phyloP scores from a whole-genome alignment of 106 monocot genomes.

The Dioscorea zingiberensis region DNA sequence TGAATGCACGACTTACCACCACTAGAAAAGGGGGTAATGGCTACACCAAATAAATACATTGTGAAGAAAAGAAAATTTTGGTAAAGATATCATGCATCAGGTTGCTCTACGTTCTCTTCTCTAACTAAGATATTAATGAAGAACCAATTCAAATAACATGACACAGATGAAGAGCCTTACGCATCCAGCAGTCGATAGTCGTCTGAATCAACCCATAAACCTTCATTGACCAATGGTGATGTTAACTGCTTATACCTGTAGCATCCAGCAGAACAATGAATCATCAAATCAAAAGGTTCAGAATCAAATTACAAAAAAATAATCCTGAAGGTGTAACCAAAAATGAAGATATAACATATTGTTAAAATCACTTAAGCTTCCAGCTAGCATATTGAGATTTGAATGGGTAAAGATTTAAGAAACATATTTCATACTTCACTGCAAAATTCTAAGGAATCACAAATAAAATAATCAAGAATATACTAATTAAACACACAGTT shows the following conservation, averaged over 20 bases:
- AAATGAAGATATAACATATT: neutral
- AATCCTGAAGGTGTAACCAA: neutral
- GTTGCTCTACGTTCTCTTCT: no score
- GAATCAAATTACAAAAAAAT: no score
- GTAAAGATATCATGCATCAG: no score
- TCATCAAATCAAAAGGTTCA: neutral
- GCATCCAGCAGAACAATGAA: neutral
- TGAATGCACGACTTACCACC: no score
- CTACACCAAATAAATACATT: no score
- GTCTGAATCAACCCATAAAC: conserved; percentile 44
- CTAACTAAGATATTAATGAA: no score
- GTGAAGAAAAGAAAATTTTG: no score
- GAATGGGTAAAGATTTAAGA: no score
- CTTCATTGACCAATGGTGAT: conserved; percentile 40
- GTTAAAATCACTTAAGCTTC: neutral
- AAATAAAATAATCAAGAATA: neutral
- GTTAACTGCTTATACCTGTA: conserved; percentile 42
- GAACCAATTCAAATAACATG: no score
- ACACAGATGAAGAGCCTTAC: conserved; percentile 22
- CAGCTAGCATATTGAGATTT: neutral
- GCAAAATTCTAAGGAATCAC: neutral
- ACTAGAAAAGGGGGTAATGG: no score
- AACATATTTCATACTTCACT: no score
- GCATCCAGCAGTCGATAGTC: conserved; percentile 37
- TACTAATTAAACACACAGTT: neutral